Evolutionary conservation across 345 rosid genomes (phyloP).

Genomic region (Pseudoturritis turrita): DNA sequence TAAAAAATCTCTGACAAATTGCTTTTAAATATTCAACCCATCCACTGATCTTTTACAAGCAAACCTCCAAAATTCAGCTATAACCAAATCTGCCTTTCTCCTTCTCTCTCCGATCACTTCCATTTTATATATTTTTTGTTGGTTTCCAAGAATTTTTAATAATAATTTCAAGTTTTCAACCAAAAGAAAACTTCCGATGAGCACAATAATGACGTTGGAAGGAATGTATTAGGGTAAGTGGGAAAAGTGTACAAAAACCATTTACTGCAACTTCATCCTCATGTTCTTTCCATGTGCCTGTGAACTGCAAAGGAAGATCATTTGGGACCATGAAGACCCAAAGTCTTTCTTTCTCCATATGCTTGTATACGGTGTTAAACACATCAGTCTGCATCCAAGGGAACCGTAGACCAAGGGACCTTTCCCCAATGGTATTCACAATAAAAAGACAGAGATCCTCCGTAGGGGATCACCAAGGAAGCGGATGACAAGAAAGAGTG

Average conservation of each 20-base stretch:
- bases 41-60: neutral
- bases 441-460: no score
- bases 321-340: no score
- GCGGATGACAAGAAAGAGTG: no score
- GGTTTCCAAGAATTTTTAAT: neutral
- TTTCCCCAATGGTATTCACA: no score
- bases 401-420: no score
- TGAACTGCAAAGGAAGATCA: no score
- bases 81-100: constrained; percentile 2
- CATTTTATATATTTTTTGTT: neutral
- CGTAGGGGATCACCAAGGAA: no score
- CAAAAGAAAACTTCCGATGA: neutral
- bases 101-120: neutral
- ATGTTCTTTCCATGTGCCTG: no score
- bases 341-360: no score
- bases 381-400: no score
- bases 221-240: neutral
- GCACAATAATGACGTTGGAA: constrained; percentile 1
- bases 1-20: constrained; percentile 9
- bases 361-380: no score
- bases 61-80: neutral
- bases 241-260: neutral
- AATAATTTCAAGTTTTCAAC: neutral
- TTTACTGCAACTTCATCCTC: no score
- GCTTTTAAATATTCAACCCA: neutral